phyloP scores from a whole-genome alignment of 768 basidiomycete species.

The Candolleomyces efflorescens region DNA sequence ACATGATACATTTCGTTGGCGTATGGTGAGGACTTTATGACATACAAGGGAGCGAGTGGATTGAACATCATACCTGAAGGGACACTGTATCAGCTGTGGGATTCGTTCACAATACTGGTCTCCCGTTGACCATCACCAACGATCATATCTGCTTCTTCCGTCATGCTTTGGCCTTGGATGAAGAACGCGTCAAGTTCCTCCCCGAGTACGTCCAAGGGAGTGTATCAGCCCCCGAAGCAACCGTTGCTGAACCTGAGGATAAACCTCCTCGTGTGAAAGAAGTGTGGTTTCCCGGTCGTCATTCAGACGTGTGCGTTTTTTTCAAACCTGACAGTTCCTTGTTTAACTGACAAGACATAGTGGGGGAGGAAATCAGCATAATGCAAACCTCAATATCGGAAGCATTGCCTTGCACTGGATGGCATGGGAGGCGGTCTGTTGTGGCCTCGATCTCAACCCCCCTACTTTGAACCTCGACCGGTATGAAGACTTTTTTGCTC shows the following conservation, averaged over 20 bases:
- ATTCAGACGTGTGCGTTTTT: neutral
- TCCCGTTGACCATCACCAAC: neutral
- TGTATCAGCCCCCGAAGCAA: neutral
- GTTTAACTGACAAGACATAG: neutral
- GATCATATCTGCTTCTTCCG: neutral
- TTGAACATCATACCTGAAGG: neutral
- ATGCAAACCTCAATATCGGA: neutral
- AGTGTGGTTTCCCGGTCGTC: neutral
- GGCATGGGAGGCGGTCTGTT: neutral
- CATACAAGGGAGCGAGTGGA: too few species aligned
- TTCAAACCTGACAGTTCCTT: neutral
- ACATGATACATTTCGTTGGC: neutral
- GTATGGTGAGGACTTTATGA: neutral
- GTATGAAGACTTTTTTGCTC: neutral
- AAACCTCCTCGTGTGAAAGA: neutral
- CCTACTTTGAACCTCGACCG: neutral
- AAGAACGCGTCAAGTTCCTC: neutral
- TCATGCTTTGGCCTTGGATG: neutral
- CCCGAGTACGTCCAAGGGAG: neutral
- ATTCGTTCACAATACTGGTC: neutral
- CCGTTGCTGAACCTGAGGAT: neutral
- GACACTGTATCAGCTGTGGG: neutral
- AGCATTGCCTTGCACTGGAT: neutral
- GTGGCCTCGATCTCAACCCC: neutral
- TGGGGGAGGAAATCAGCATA: neutral